These are phyloP conservation scores for Stentor roeselii DNA, from an alignment of 73 alveolate species.

Conservation along the genomic window DNA sequence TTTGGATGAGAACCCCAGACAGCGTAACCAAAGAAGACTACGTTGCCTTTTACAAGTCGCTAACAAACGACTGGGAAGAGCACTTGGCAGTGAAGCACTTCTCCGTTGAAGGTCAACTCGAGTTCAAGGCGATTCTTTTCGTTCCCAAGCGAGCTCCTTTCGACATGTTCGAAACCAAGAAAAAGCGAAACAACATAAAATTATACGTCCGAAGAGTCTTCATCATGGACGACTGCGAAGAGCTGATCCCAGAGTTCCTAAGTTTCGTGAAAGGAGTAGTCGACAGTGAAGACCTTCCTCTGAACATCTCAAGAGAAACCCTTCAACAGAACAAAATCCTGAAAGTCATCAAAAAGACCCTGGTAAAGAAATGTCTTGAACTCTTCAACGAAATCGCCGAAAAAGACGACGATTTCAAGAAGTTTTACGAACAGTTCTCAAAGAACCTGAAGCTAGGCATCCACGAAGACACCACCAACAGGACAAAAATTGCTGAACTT, in stretches of 20 bases:
- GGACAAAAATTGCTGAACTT: conserved; percentile 96
- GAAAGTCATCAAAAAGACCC: conserved; percentile 97
- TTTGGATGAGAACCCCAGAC: conserved; percentile 98
- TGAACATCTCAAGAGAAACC: conserved; percentile 99
- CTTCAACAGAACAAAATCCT: conserved; percentile 99
- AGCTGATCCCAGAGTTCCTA: conserved; percentile 98
- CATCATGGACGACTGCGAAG: conserved; percentile 99
- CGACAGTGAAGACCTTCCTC: conserved; percentile 98
- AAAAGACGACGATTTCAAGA: conserved; percentile 98
- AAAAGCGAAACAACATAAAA: conserved; percentile 97
- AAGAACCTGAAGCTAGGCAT: conserved; percentile 98
- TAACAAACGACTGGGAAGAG: conserved; percentile 99
- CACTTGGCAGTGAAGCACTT: conserved; percentile 98
- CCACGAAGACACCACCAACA: conserved; percentile 99
- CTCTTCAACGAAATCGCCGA: conserved; percentile 97
- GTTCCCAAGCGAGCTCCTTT: conserved; percentile 99
- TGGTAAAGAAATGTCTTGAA: conserved; percentile 99
- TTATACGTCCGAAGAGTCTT: conserved; percentile 98
- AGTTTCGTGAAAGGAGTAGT: conserved; percentile 98
- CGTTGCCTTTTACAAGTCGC: conserved; percentile 96
- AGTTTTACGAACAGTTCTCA: conserved; percentile 99
- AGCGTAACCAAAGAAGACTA: conserved; percentile 98
- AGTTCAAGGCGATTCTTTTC: conserved; percentile 98
- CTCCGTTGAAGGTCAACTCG: conserved; percentile 99
- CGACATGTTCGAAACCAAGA: conserved; percentile 99